A percentile compares a stretch with the other conserved stretches of the same genome.
These are phyloP conservation scores for Pseudocercospora musae DNA, from an alignment of 2,329 filamentous ascomycete species.

Conservation along the genomic window DNA sequence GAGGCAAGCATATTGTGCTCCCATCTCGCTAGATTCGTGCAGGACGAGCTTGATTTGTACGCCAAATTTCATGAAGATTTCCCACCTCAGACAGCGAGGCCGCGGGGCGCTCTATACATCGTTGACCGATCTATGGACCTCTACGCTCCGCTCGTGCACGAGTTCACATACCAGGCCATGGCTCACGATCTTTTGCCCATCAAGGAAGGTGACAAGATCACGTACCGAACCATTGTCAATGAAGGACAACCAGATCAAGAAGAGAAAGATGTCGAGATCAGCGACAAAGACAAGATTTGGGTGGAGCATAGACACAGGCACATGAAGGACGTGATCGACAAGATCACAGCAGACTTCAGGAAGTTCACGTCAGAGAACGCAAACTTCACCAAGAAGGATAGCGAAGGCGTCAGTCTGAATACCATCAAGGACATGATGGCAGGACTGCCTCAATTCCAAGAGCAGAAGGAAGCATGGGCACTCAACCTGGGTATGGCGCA, in stretches of 20 bases:
- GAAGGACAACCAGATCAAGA: slow-evolving; percentile 67
- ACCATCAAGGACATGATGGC: slow-evolving; percentile 97
- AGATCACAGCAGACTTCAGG: slow-evolving; percentile 86
- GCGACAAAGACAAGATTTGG: slow-evolving; percentile 91
- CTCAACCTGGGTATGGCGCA: slow-evolving; percentile 95
- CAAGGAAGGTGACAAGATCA: slow-evolving; percentile 82
- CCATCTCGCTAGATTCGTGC: slow-evolving; percentile 85
- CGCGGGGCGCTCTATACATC: slow-evolving; percentile 78
- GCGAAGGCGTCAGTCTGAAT: slow-evolving; percentile 64
- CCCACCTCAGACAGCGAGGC: slow-evolving; percentile 72
- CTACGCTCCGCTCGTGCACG: slow-evolving; percentile 81
- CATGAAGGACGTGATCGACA: slow-evolving; percentile 97
- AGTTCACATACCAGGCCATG: slow-evolving; percentile 99
- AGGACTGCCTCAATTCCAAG: slow-evolving; percentile 87
- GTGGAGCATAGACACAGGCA: slow-evolving; percentile 89
- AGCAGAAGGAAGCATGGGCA: slow-evolving; percentile 92
- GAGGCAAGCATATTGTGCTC: slow-evolving; percentile 84
- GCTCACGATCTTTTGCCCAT: slow-evolving; percentile 88
- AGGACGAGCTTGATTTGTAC: slow-evolving; percentile 86
- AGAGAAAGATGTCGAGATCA: slow-evolving; percentile 86
- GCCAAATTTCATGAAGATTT: slow-evolving; percentile 81
- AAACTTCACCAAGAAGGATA: slow-evolving; percentile 75
- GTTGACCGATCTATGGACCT: slow-evolving; percentile 93
- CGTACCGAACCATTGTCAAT: slow-evolving; percentile 76
- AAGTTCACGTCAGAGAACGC: slow-evolving; percentile 89